These are phyloP conservation scores for Pichia pseudocactophila DNA, from an alignment of 805 yeast genomes.

Conservation along the genomic window DNA sequence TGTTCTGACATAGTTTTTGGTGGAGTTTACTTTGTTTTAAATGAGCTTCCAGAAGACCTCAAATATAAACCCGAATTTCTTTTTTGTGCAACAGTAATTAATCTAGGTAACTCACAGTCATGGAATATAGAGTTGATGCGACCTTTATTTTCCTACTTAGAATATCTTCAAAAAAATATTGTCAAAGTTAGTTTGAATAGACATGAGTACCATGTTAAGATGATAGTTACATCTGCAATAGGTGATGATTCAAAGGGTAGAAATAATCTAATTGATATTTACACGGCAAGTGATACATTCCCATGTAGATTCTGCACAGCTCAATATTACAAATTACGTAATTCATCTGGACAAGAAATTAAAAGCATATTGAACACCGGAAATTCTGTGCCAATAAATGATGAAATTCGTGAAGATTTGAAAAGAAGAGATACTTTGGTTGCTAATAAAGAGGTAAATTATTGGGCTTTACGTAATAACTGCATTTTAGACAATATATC, in stretches of 20 bases:
- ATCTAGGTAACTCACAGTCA: background rate
- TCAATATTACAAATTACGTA: background rate
- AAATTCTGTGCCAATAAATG: background rate
- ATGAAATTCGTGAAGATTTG: background rate
- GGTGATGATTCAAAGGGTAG: background rate
- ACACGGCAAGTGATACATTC: background rate
- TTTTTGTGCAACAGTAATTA: constrained; percentile 1
- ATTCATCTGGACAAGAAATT: constrained; percentile 1
- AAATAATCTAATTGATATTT: background rate
- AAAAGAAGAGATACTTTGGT: background rate
- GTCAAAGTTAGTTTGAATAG: constrained; percentile 4
- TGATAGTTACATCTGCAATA: background rate
- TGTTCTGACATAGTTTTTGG: background rate
- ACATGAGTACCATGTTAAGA: constrained; percentile 7
- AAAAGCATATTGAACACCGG: background rate
- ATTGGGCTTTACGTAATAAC: background rate
- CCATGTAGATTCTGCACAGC: constrained; percentile 5
- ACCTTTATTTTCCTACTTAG: constrained; percentile 3
- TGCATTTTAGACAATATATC: background rate
- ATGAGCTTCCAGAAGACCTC: constrained; percentile 4
- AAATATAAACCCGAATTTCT: constrained; percentile 7
- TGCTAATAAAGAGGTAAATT: background rate
- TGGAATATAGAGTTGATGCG: background rate
- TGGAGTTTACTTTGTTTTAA: background rate
- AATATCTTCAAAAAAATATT: background rate